Base-by-base conservation (phyloP, 1,284 basidiomycete species). In the Vanrija pseudolonga region DNA sequence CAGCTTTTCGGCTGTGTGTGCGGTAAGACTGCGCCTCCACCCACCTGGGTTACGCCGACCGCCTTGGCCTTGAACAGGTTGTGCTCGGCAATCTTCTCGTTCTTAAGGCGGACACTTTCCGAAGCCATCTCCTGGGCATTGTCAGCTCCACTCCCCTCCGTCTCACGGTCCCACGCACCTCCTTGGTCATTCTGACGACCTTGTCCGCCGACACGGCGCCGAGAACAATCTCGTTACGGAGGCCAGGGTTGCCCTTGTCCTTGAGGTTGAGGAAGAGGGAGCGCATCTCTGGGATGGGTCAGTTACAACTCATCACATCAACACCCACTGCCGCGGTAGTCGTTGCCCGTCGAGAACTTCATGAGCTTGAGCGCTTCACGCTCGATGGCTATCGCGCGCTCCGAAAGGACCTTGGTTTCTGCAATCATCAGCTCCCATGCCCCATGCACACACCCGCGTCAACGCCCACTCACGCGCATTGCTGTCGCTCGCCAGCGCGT, bases 31-130 rank as follows among this genome's bases (percentile, higher is more conserved):
- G 4, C 2, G 6, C 17, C 7, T 5, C 3, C 9, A 63, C 71
- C 43, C 38, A 74, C 72, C 56, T 90, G 84, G 54, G 85, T 87
- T 61, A 94, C 89, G 15, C 83, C 90, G 0, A 94, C 95, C 3
- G 88, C 90, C 17, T 96, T 85, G 2, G 94, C 88, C 50, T 93
- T 89, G 81, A 93, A 90, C 46, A 98, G 77, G 69, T 98, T 98
- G 56, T 90, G 85, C 64, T 89, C 85, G 52, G 85, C 83, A 60
- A 98, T 88, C 68, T 87, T 88, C 57, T 84, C 83, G 66, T 93
- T 87, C 18, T 87, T 85, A 3, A 86, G 85, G 66, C 90, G 88
- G 37, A 92, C 82, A 65, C 94, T 91, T 68, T 93, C 92, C 1
- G 90, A 92, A 2, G 95, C 95, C 87, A 99, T 91, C 67, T 98